Conservation (phyloP, 192 early-diverging fungal genomes). For the Ambispora gerdemannii region DNA sequence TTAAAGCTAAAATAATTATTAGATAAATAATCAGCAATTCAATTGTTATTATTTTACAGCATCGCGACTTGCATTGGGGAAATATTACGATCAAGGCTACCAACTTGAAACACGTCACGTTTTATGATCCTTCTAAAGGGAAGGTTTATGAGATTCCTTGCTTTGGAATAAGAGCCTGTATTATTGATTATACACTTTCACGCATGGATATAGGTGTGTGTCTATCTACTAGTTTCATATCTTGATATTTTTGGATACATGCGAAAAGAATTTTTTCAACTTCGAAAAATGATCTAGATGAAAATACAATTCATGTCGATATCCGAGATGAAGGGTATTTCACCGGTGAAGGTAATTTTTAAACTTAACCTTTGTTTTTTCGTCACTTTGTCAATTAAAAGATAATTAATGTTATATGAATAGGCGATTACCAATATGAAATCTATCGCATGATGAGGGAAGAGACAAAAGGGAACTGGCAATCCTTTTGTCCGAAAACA, state of each 20-base stretch:
- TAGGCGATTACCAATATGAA: conserved; percentile 71
- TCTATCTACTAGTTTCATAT: background rate
- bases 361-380: conserved; percentile 23
- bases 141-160: conserved; percentile 43
- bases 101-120: background rate
- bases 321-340: conserved; percentile 55
- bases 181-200: conserved; percentile 75
- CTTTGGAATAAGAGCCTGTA: conserved; percentile 57
- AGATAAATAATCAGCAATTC: too few species aligned
- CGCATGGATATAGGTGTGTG: conserved; percentile 48
- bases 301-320: conserved; percentile 52
- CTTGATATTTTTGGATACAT: background rate
- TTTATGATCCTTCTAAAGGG: background rate
- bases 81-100: conserved; percentile 61
- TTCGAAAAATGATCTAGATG: background rate
- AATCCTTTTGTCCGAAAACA: conserved; percentile 40
- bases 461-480: conserved; percentile 43
- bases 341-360: conserved; percentile 34
- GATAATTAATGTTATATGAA: conserved; percentile 33
- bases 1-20: too few species aligned
- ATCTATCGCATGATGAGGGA: conserved; percentile 69
- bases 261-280: too few species aligned
- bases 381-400: conserved; percentile 35
- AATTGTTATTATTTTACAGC: conserved; percentile 56
- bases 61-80: conserved; percentile 74